These are phyloP conservation scores for Clarireedia hainanense DNA, from an alignment of 2,329 filamentous ascomycete genomes.

Conservation along the genomic window DNA sequence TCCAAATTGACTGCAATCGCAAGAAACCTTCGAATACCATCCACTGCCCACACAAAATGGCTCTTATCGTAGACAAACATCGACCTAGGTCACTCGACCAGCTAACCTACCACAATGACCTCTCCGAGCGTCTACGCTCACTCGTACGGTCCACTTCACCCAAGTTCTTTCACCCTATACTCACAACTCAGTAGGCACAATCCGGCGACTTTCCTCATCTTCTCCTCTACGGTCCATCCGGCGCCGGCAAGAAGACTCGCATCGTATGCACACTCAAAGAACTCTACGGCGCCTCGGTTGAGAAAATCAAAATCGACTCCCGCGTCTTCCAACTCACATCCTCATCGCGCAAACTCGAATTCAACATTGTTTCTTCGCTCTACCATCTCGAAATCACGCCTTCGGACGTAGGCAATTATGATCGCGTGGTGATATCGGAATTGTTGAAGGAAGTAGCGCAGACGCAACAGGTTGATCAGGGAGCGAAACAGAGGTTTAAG, in stretches of 20 bases:
- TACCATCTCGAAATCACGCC: conserved; percentile 99
- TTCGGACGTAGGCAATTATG: conserved; percentile 92
- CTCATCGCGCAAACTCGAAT: conserved; percentile 94
- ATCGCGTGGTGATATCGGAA: conserved; percentile 92
- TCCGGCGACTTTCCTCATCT: conserved; percentile 97
- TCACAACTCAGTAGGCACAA: conserved; percentile 58
- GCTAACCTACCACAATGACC: conserved; percentile 79
- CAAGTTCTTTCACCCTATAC: too few species aligned
- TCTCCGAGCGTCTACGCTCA: conserved; percentile 79
- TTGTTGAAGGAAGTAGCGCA: conserved; percentile 96
- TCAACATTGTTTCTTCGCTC: conserved; percentile 95
- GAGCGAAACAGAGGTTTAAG: conserved; percentile 89
- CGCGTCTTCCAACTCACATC: conserved; percentile 88
- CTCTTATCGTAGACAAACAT: conserved; percentile 65
- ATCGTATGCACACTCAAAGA: conserved; percentile 94
- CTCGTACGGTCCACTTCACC: conserved; percentile 51
- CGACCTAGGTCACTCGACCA: conserved; percentile 66
- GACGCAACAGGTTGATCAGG: conserved; percentile 95
- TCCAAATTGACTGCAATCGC: not conserved
- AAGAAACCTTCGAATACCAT: not conserved
- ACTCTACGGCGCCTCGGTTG: conserved; percentile 90
- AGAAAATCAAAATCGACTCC: conserved; percentile 99
- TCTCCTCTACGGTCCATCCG: conserved; percentile 92
- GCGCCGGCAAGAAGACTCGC: conserved; percentile 94
- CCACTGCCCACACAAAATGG: conserved; percentile 37